Conservation (phyloP, 148 eudicot species). For the Nyssa sinensis region DNA sequence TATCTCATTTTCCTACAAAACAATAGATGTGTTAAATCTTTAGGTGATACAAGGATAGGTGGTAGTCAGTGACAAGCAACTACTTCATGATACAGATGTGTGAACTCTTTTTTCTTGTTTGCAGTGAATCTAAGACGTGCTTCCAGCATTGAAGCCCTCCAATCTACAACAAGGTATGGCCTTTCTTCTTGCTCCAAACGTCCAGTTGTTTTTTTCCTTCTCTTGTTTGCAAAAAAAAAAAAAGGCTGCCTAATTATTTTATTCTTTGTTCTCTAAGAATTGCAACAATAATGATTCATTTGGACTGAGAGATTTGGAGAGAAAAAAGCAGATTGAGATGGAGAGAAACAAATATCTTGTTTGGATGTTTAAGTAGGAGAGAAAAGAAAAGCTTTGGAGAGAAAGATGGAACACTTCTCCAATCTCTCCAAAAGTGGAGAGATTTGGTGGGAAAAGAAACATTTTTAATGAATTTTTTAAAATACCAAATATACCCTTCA, state of each 20-base stretch:
- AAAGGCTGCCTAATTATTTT: not conserved
- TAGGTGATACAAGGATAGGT: not conserved
- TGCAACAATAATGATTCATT: not conserved
- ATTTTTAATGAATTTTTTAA: too few species aligned
- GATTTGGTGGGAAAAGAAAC: too few species aligned
- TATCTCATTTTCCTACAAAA: not conserved
- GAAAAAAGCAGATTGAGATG: too few species aligned
- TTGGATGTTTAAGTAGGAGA: too few species aligned
- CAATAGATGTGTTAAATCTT: not conserved
- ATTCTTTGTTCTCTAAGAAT: not conserved
- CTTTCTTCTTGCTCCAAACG: not conserved
- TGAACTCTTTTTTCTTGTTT: slow-evolving; percentile 13
- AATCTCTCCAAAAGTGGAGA: too few species aligned
- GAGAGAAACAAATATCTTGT: too few species aligned
- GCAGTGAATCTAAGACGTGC: slow-evolving; percentile 70
- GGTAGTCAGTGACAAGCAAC: not conserved
- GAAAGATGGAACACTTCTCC: too few species aligned
- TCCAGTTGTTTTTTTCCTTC: not conserved
- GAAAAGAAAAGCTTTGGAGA: too few species aligned
- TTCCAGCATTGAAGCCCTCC: slow-evolving; percentile 73
- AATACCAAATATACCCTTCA: too few species aligned
- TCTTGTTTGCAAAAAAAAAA: not conserved
- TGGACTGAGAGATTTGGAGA: too few species aligned
- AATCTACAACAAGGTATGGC: slow-evolving; percentile 55
- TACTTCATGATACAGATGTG: not conserved